Evolutionary conservation across 1,284 basidiomycete species (phyloP).

Genomic region (Tylopilus sp.): DNA sequence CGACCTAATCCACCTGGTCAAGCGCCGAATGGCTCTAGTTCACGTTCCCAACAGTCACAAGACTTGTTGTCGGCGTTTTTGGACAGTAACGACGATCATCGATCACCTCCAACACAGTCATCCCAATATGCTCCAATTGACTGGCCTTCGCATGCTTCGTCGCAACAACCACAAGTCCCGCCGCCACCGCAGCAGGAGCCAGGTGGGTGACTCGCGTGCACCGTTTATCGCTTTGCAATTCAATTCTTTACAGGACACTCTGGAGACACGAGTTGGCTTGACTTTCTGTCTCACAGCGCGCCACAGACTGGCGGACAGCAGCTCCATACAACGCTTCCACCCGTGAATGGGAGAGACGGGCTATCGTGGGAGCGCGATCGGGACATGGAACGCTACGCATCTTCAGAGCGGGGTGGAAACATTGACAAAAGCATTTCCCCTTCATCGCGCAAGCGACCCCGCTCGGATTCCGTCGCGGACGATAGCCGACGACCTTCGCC

Average conservation of each 20-base stretch:
- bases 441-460: slow-evolving; percentile 30
- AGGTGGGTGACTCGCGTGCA: slow-evolving; percentile 11
- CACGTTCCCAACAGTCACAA: slow-evolving; percentile 25
- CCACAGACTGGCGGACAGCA: slow-evolving; percentile 26
- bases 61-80: slow-evolving; percentile 31
- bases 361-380: slow-evolving; percentile 33
- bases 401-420: slow-evolving; percentile 29
- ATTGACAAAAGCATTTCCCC: slow-evolving; percentile 23
- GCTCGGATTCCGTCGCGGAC: slow-evolving; percentile 18
- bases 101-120: slow-evolving; percentile 20
- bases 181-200: slow-evolving; percentile 26
- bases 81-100: slow-evolving; percentile 28
- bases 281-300: slow-evolving; percentile 30
- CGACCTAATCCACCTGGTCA: slow-evolving; percentile 29
- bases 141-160: slow-evolving; percentile 29
- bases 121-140: slow-evolving; percentile 28
- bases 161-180: slow-evolving; percentile 22
- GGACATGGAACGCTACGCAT: slow-evolving; percentile 25
- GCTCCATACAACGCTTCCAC: slow-evolving; percentile 30
- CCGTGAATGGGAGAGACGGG: slow-evolving; percentile 23
- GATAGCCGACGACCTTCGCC: slow-evolving; percentile 27
- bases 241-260: slow-evolving; percentile 21
- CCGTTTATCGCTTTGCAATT: slow-evolving; percentile 1
- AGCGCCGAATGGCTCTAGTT: slow-evolving; percentile 13
- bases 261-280: slow-evolving; percentile 30